Evolutionary conservation across 768 basidiomycete genomes (phyloP).

Genomic region (Trametes cingulata): DNA sequence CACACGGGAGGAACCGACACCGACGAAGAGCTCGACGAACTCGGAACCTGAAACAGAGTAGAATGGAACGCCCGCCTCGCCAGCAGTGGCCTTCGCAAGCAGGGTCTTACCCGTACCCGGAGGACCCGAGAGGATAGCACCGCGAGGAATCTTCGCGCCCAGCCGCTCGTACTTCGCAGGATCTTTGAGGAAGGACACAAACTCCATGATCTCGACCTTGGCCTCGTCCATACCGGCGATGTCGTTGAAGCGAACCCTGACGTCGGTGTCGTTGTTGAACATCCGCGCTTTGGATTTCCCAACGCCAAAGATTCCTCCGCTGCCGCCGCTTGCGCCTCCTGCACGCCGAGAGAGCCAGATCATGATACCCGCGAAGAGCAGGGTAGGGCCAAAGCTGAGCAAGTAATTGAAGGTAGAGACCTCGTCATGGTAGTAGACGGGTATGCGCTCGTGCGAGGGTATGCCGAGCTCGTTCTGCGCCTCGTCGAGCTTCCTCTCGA

Average conservation of each 20-base stretch:
- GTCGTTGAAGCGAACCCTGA: conserved; percentile 92
- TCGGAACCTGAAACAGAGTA: conserved; percentile 98
- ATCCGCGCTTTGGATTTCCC: conserved; percentile 93
- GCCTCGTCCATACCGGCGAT: conserved; percentile 99
- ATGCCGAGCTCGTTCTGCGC: conserved; percentile 93
- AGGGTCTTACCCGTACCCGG: conserved; percentile 99
- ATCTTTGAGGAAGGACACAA: conserved; percentile 98
- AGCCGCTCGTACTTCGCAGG: conserved; percentile 92
- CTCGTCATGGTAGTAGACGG: conserved; percentile 96
- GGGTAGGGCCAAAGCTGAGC: conserved; percentile 92
- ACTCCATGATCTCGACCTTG: conserved; percentile 99
- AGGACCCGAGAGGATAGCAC: conserved; percentile 92
- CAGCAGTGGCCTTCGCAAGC: conserved; percentile 97
- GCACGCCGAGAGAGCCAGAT: conserved; percentile 84
- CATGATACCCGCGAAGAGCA: conserved; percentile 87
- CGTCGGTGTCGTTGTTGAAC: conserved; percentile 96
- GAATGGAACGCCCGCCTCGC: conserved; percentile 97
- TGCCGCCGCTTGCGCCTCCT: conserved; percentile 55
- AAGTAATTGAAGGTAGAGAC: conserved; percentile 80
- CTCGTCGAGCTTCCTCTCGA: conserved; percentile 93
- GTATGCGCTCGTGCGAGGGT: conserved; percentile 89
- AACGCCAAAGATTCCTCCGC: conserved; percentile 94
- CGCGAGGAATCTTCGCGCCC: conserved; percentile 96
- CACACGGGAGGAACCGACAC: conserved; percentile 96
- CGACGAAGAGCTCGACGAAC: conserved; percentile 99